These are phyloP conservation scores for Exophiala aquamarina DNA, from an alignment of 2,329 filamentous ascomycete species.

Conservation along the genomic window DNA sequence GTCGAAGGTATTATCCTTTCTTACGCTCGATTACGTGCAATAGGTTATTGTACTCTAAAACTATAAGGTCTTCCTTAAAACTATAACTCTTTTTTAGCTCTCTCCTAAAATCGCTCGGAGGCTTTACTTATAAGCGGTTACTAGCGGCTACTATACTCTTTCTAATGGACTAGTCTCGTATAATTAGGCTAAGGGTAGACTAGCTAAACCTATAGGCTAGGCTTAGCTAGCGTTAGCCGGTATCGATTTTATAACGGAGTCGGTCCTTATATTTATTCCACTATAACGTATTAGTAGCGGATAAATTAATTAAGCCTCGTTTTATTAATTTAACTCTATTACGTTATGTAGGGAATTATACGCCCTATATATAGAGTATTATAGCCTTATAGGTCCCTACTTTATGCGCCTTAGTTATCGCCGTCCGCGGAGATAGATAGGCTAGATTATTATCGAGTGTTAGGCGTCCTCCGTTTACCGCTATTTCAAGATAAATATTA, in stretches of 20 bases:
- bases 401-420: conserved; percentile 2
- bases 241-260: conserved; percentile 1
- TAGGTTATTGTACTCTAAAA: too few relatives aligned
- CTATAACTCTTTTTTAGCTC: not conserved
- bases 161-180: conserved; percentile 3
- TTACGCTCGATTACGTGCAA: not conserved
- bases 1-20: not conserved
- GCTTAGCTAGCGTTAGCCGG: conserved; percentile 2
- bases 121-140: conserved; percentile 1
- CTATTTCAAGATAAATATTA: not conserved
- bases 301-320: conserved; percentile 2
- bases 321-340: not conserved
- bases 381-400: not conserved
- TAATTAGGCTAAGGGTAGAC: conserved; percentile 1
- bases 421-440: not conserved
- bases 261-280: not conserved
- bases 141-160: not conserved
- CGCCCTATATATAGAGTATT: conserved; percentile 1
- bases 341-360: not conserved
- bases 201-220: conserved; percentile 1
- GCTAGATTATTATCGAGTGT: conserved; percentile 1
- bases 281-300: not conserved
- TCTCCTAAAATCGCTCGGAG: not conserved
- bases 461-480: conserved; percentile 1
- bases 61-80: too few relatives aligned